Evolutionary conservation across 2,329 filamentous ascomycete genomes (phyloP).

Genomic region (Cercospora sp.): DNA sequence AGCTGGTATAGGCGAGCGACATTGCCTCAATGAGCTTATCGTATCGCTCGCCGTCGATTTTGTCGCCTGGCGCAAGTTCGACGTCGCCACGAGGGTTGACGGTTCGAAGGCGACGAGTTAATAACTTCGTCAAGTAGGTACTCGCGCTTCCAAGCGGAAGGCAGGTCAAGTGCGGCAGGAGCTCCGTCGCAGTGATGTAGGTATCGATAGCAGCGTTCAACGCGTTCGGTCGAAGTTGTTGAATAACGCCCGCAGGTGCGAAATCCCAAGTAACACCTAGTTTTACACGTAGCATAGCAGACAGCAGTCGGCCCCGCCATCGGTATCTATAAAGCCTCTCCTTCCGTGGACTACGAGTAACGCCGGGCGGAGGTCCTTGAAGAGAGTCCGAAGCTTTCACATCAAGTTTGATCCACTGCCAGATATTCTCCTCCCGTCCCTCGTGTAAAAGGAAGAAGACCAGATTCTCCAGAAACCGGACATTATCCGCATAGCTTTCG

Average conservation of each 20-base stretch:
- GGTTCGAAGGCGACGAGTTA: not conserved
- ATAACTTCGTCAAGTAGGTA: not conserved
- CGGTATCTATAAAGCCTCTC: slow-evolving; percentile 15
- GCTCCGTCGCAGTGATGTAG: slow-evolving; percentile 15
- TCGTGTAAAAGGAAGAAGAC: slow-evolving; percentile 33
- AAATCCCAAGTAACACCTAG: not conserved
- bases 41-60: slow-evolving; percentile 17
- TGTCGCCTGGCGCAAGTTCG: not conserved
- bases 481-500: slow-evolving; percentile 27
- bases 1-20: not conserved
- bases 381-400: slow-evolving; percentile 5
- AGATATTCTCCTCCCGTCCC: slow-evolving; percentile 32
- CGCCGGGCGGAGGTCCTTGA: not conserved
- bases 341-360: not conserved
- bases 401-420: slow-evolving; percentile 35
- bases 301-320: slow-evolving; percentile 30
- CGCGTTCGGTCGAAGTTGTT: not conserved
- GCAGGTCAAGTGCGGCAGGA: slow-evolving; percentile 2
- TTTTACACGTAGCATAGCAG: slow-evolving; percentile 18
- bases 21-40: slow-evolving; percentile 15
- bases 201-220: slow-evolving; percentile 22
- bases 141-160: not conserved
- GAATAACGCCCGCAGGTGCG: not conserved
- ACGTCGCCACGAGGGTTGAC: not conserved
- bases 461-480: slow-evolving; percentile 27